phyloP scores from a whole-genome alignment of 345 rosid genomes.

The Psidium friedrichsthalianum region DNA sequence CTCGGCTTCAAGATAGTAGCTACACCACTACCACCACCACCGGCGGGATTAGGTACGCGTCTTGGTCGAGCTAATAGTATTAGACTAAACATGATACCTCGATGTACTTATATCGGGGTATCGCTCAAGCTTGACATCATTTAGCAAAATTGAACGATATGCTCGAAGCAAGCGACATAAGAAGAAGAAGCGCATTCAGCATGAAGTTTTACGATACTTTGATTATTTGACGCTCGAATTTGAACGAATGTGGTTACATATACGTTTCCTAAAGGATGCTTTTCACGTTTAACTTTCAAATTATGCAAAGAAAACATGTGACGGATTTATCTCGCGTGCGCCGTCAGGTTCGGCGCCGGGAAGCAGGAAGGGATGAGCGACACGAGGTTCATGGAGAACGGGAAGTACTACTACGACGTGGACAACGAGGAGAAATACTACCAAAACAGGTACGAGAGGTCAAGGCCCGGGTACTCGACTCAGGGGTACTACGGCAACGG shows the following conservation, averaged over 20 bases:
- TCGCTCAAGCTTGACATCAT: neutral
- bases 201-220: neutral
- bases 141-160: neutral
- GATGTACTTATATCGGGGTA: neutral
- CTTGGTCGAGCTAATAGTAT: neutral
- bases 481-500: neutral
- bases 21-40: constrained; percentile 5
- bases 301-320: neutral
- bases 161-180: neutral
- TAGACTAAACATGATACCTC: neutral
- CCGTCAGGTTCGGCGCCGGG: constrained; percentile 5
- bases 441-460: neutral
- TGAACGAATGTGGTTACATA: neutral
- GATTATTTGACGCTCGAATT: neutral
- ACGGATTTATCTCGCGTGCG: neutral
- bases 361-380: constrained; percentile 37
- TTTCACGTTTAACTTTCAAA: neutral
- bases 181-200: neutral
- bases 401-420: constrained; percentile 20
- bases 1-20: constrained; percentile 8
- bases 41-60: neutral
- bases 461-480: neutral
- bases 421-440: constrained; percentile 11
- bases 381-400: constrained; percentile 33
- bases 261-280: neutral